Evolutionary conservation across 768 basidiomycete genomes (phyloP).

Genomic region (Pleurotus salmoneostramineus): DNA sequence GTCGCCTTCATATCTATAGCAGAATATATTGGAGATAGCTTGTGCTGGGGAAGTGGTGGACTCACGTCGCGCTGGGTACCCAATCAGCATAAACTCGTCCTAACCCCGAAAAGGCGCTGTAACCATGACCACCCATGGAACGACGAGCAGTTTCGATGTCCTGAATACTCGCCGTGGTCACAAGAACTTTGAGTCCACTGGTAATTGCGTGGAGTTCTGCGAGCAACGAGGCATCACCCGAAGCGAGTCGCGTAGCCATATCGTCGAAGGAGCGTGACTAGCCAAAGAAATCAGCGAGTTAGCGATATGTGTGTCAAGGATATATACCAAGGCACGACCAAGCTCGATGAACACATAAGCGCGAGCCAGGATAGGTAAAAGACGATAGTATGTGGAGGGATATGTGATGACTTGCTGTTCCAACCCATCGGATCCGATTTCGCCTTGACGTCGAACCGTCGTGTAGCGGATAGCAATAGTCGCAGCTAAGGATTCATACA

Average conservation of each 20-base stretch:
- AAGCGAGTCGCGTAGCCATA: constrained; percentile 44
- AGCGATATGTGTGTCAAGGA: not conserved
- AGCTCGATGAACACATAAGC: constrained; percentile 68
- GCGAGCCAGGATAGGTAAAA: constrained; percentile 65
- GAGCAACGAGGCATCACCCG: constrained; percentile 59
- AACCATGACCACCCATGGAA: constrained; percentile 77
- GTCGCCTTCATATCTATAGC: constrained; percentile 66
- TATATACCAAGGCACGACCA: constrained; percentile 52
- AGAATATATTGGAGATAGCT: not conserved
- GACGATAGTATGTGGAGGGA: constrained; percentile 70
- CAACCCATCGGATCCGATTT: constrained; percentile 41
- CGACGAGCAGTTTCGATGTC: constrained; percentile 66
- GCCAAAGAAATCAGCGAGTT: not conserved
- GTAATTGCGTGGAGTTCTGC: constrained; percentile 70
- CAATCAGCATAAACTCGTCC: constrained; percentile 63
- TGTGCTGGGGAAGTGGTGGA: constrained; percentile 6
- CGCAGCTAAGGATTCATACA: constrained; percentile 30
- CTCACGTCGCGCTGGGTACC: constrained; percentile 61
- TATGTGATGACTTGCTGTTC: constrained; percentile 69
- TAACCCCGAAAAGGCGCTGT: constrained; percentile 63
- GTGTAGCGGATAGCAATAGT: constrained; percentile 70
- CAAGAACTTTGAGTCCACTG: constrained; percentile 64
- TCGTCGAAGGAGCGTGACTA: constrained; percentile 48
- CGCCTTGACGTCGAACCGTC: constrained; percentile 69
- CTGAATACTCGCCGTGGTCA: constrained; percentile 43